phyloP scores from a whole-genome alignment of 1,284 basidiomycete genomes.

The Amylostereum chailletii region DNA sequence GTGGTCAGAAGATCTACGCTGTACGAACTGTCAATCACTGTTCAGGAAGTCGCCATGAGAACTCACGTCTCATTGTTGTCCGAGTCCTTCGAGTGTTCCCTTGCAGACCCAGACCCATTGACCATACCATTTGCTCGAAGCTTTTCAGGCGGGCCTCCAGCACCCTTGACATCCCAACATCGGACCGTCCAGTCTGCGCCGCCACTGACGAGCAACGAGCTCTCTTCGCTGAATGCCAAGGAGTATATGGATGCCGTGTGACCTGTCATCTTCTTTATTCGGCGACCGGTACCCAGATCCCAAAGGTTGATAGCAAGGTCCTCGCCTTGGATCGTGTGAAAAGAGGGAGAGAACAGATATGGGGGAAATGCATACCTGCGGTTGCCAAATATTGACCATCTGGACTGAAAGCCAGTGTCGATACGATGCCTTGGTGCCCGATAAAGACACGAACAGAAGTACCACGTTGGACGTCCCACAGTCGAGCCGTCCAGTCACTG shows the following conservation, averaged over 20 bases:
- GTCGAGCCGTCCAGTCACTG: constrained; percentile 88
- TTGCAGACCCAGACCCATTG: constrained; percentile 18
- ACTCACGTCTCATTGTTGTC: constrained; percentile 58
- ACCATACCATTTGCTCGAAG: constrained; percentile 43
- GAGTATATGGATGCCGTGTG: constrained; percentile 87
- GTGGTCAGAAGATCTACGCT: constrained; percentile 87
- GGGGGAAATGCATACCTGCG: constrained; percentile 48
- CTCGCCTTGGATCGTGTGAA: constrained; percentile 48
- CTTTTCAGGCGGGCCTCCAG: constrained; percentile 59
- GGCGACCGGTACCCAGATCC: constrained; percentile 89
- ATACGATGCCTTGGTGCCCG: constrained; percentile 89
- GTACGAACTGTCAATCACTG: constrained; percentile 10
- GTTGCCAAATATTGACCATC: constrained; percentile 93
- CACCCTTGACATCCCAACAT: constrained; percentile 90
- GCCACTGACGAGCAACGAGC: constrained; percentile 82
- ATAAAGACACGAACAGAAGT: constrained; percentile 92
- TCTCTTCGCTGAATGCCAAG: constrained; percentile 88
- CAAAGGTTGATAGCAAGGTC: constrained; percentile 92
- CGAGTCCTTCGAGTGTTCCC: constrained; percentile 21
- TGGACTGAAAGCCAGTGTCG: constrained; percentile 83
- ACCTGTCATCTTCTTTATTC: constrained; percentile 96
- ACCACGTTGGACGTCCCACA: constrained; percentile 99
- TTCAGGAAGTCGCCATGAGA: neutral
- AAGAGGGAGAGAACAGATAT: constrained; percentile 1
- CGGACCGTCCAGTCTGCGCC: constrained; percentile 91